Evolutionary conservation across 1,139 yeast species (phyloP).

Genomic region (Suhomyces maxii): DNA sequence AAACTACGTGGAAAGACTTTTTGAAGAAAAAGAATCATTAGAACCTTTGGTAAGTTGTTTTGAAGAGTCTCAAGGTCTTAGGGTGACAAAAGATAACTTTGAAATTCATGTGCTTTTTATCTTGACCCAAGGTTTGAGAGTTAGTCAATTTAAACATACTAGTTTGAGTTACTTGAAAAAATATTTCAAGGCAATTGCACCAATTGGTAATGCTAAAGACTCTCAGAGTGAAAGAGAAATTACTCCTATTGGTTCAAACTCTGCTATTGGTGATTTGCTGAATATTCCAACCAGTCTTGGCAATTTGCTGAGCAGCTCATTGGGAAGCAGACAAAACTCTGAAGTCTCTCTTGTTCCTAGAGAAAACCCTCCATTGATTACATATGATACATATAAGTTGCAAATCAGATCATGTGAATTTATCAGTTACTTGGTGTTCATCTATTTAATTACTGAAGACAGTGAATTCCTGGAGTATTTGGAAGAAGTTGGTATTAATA

Average conservation of each 20-base stretch:
- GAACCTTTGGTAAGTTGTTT: constrained; percentile 44
- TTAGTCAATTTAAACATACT: constrained; percentile 59
- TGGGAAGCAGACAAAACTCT: background rate
- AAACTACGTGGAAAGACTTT: constrained; percentile 30
- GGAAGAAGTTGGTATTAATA: constrained; percentile 44
- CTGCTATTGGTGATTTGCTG: constrained; percentile 8
- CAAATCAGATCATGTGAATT: constrained; percentile 5
- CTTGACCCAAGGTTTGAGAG: constrained; percentile 61
- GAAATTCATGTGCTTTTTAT: constrained; percentile 55
- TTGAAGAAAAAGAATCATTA: constrained; percentile 40
- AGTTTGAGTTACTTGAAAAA: constrained; percentile 54
- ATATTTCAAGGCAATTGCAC: constrained; percentile 38
- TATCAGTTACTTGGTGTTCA: constrained; percentile 48
- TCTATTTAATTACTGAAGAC: constrained; percentile 54
- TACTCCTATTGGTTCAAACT: constrained; percentile 6
- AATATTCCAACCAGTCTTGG: constrained; percentile 4
- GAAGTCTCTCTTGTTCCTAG: background rate
- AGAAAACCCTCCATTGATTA: background rate
- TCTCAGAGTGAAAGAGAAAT: constrained; percentile 32
- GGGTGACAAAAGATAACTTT: constrained; percentile 48
- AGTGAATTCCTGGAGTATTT: constrained; percentile 47
- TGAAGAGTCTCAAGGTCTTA: constrained; percentile 47
- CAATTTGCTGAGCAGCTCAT: background rate
- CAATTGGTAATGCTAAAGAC: background rate
- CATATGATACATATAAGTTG: background rate